Evolutionary conservation across 2,329 filamentous ascomycete genomes (phyloP).

Genomic region (Neofusicoccum ribis): DNA sequence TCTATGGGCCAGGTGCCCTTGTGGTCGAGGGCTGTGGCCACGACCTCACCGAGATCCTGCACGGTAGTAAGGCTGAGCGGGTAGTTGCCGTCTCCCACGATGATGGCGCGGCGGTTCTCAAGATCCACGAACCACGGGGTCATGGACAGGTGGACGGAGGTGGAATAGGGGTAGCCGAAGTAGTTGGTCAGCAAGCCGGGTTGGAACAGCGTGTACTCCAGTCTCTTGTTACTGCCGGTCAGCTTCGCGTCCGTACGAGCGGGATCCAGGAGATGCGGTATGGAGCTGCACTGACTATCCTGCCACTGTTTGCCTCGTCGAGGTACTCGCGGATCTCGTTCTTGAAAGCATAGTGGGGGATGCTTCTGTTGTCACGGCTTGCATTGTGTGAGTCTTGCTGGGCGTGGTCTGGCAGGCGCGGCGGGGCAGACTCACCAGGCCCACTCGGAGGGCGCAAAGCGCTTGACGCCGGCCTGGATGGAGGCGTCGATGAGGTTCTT

Average conservation of each 20-base stretch:
- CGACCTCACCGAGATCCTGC: constrained; percentile 28
- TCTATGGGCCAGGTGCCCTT: constrained; percentile 28
- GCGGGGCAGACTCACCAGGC: constrained; percentile 37
- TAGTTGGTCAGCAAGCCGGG: constrained; percentile 58
- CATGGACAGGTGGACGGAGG: constrained; percentile 44
- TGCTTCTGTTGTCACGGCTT: constrained; percentile 24
- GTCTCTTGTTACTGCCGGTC: constrained; percentile 10
- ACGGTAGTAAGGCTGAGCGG: constrained; percentile 32
- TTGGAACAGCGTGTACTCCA: constrained; percentile 60
- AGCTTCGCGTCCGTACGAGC: background rate
- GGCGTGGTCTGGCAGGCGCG: too few relatives aligned
- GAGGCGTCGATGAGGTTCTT: constrained; percentile 44
- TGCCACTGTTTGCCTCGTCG: constrained; percentile 50
- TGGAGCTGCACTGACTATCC: constrained; percentile 35
- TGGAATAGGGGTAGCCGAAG: constrained; percentile 52
- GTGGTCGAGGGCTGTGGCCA: constrained; percentile 31
- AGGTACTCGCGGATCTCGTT: constrained; percentile 53
- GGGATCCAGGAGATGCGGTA: too few relatives aligned
- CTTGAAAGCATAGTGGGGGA: constrained; percentile 56
- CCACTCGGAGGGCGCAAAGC: constrained; percentile 34
- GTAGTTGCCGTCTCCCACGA: constrained; percentile 31
- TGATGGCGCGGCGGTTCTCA: constrained; percentile 29
- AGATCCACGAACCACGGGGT: constrained; percentile 34
- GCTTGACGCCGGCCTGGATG: constrained; percentile 37
- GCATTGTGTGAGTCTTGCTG: background rate